A percentile compares a stretch with the other conserved stretches of the same genome.
Evolutionary conservation across 2,329 filamentous ascomycete genomes (phyloP).

Genomic region (Trichoderma sp.): DNA sequence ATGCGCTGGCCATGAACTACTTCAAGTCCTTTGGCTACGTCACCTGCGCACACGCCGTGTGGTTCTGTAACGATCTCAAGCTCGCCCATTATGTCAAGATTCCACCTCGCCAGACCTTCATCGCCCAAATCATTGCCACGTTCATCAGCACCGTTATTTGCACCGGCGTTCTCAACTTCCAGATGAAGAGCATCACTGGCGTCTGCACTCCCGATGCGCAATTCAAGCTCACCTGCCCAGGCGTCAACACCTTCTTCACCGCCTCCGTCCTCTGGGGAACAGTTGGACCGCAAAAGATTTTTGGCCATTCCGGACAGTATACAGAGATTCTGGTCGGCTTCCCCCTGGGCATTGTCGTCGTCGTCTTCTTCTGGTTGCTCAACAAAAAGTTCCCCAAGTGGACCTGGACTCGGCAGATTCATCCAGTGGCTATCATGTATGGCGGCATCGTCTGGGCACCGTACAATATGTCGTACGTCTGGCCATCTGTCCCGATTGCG

Average conservation of each 20-base stretch:
- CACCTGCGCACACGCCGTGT: slow-evolving; percentile 50
- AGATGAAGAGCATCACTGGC: slow-evolving; percentile 47
- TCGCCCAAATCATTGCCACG: slow-evolving; percentile 57
- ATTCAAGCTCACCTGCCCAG: slow-evolving; percentile 51
- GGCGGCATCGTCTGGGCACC: slow-evolving; percentile 47
- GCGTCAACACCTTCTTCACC: slow-evolving; percentile 55
- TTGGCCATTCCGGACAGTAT: slow-evolving; percentile 48
- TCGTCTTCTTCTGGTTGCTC: slow-evolving; percentile 40
- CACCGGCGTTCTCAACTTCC: slow-evolving; percentile 48
- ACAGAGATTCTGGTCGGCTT: slow-evolving; percentile 48
- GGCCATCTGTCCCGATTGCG: slow-evolving; percentile 51
- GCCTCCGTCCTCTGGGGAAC: slow-evolving; percentile 55
- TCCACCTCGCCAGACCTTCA: slow-evolving; percentile 57
- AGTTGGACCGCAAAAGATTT: slow-evolving; percentile 50
- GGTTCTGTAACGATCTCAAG: slow-evolving; percentile 49
- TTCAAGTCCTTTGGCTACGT: slow-evolving; percentile 53
- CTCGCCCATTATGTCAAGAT: slow-evolving; percentile 59
- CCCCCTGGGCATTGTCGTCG: slow-evolving; percentile 46
- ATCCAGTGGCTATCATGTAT: slow-evolving; percentile 48
- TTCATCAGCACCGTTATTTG: slow-evolving; percentile 52
- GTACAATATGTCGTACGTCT: slow-evolving; percentile 51
- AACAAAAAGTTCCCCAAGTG: slow-evolving; percentile 42
- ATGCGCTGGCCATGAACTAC: slow-evolving; percentile 52
- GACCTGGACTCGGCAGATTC: slow-evolving; percentile 43
- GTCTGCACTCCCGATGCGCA: slow-evolving; percentile 48